phyloP scores from a whole-genome alignment of 768 basidiomycete species.

The Amanita polypyramis region DNA sequence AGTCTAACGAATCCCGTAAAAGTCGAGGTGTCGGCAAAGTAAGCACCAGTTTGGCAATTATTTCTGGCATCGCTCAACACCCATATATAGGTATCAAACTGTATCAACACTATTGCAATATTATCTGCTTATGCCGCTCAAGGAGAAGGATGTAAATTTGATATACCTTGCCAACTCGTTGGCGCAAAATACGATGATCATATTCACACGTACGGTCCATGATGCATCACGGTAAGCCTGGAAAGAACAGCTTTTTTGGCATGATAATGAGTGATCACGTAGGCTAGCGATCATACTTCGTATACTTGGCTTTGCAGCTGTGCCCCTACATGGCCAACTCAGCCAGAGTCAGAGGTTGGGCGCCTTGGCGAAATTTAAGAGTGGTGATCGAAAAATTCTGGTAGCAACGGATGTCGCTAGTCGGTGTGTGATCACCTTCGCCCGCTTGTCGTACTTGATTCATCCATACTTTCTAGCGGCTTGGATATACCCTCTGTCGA shows the following conservation, averaged over 20 bases:
- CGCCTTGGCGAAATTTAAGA: slow-evolving; percentile 91
- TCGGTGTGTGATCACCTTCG: slow-evolving; percentile 38
- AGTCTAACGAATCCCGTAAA: slow-evolving; percentile 89
- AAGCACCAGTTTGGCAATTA: slow-evolving; percentile 16
- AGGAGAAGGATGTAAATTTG: slow-evolving; percentile 86
- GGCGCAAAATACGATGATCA: slow-evolving; percentile 87
- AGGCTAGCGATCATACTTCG: slow-evolving; percentile 86
- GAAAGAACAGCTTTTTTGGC: not conserved
- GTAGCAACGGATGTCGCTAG: slow-evolving; percentile 97
- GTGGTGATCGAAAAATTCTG: slow-evolving; percentile 81
- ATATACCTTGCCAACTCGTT: slow-evolving; percentile 83
- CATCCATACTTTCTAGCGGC: slow-evolving; percentile 41
- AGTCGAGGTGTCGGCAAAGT: slow-evolving; percentile 92
- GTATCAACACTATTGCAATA: slow-evolving; percentile 93
- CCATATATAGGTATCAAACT: slow-evolving; percentile 76
- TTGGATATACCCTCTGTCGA: slow-evolving; percentile 95
- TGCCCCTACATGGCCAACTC: slow-evolving; percentile 92
- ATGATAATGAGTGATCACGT: not conserved
- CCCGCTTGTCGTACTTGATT: not conserved
- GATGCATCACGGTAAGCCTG: slow-evolving; percentile 68
- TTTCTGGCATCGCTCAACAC: not conserved
- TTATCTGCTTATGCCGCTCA: slow-evolving; percentile 87
- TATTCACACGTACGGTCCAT: slow-evolving; percentile 93
- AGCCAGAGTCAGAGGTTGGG: slow-evolving; percentile 90
- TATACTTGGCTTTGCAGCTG: slow-evolving; percentile 85